Evolutionary conservation across 2,329 filamentous ascomycete species (phyloP), one percentile per base, ranked within the genome.

Genomic region (Trichoderma citrinoviride): DNA sequence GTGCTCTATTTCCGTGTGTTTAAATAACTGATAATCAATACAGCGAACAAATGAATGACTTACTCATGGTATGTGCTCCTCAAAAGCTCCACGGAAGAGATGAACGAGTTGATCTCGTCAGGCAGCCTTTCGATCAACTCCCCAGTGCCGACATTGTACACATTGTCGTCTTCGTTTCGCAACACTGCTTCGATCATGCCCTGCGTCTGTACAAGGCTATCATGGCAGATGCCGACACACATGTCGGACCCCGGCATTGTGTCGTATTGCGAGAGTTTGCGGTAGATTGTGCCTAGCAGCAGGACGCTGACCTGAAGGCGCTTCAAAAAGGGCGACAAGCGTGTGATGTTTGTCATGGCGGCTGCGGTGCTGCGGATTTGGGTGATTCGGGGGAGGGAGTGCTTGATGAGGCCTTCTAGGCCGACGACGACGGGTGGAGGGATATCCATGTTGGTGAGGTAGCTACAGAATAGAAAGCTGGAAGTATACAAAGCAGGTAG

Each of bases 141-240:
- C 4, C 23, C 44, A 15, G 1, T 23, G 15, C 46, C 53, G 1
- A 64, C 19, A 10, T 57, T n/a, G 23, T 56, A 64, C 14, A n/a
- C 14, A 14, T 64, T 64, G 17, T 47, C 61, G 1, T 64, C 61
- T 6, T 57, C 53, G 7, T 29, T 46, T 7, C 23, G 29, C 33
- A 64, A 15, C n/a, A 64, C 53, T 6, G 61, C 61, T 15, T 64
- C 53, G 17, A 64, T 64, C 61, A 64, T 64, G 61, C 33, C 53
- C 27, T 57, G 54, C 12, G 54, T 64, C 19, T 64, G 53, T 8
- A 37, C 43, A 37, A 64, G 61, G 23, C 54, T 53, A 7, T 64
- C 61, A 17, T 64, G 54, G 3, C 61, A 64, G 10, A 64, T 37
- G 1, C 54, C 46, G 10, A 64, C 23, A 14, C 61, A 64, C 33